Base-by-base conservation (phyloP, 768 basidiomycete genomes). In the Termitomyces sp. region DNA sequence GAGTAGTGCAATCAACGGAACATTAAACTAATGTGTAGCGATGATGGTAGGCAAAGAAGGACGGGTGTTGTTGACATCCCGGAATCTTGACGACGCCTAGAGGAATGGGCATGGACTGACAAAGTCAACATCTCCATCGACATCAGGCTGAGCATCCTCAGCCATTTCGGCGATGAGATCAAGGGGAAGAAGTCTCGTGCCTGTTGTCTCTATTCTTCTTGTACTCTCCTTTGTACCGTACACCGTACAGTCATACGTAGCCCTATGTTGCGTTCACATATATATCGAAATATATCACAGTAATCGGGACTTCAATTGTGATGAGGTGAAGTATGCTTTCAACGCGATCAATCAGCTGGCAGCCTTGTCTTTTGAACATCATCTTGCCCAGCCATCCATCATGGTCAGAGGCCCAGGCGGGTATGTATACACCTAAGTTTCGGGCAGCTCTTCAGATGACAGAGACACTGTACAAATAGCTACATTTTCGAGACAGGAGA, bases 401-500 rank as follows among this genome's bases (percentile, higher is more conserved):
- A 51, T 40, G 50, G n/a, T 17, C 16, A 17, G 9, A 7, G 23
- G 9, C 17, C 19, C 35, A 27, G 35, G 23, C 35, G 9, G 27
- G 40, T 53, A 34, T 41, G 42, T 44, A 35, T 44, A 44, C 37
- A n/a, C 35, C n/a, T 4, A n/a, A 2, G 4, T 10, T 37, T 37
- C 5, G 12, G 10, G n/a, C 0, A 50, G 21, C 9, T 49, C 34
- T 23, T 49, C 11, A 8, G 10, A 17, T 37, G 25, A 37, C 17
- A 23, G 25, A 12, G 25, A 50, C 35, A 5, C 4, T 3, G 11
- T 14, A 6, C 37, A 40, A 51, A n/a, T 23, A 40, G 27, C 7
- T 61, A 63, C 37, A 52, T 54, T 3, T 69, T 67, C 56, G 69
- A 67, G 53, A 63, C 64, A 28, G 67, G 68, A 11, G 62, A 68